phyloP scores from a whole-genome alignment of 1,284 basidiomycete species.

The Inonotus hispidus region DNA sequence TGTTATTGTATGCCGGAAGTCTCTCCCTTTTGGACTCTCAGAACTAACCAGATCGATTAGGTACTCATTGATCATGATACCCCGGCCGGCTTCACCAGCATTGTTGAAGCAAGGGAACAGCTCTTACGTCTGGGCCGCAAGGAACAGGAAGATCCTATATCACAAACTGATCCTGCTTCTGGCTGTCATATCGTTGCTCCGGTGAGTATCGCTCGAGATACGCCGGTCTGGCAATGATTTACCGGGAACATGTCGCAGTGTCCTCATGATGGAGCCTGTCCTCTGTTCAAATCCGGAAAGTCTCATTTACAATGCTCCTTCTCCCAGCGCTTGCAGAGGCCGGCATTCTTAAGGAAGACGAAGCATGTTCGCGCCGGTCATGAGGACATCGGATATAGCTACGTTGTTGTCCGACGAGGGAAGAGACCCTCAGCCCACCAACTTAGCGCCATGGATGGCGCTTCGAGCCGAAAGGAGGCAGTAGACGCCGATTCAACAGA shows the following conservation, averaged over 20 bases:
- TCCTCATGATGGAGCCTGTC: conserved; percentile 88
- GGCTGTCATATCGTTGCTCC: conserved; percentile 83
- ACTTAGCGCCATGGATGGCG: background rate
- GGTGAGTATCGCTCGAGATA: conserved; percentile 40
- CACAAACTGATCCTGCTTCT: conserved; percentile 31
- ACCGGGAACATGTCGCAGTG: conserved; percentile 48
- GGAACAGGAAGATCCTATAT: conserved; percentile 45
- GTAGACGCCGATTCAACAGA: conserved; percentile 36
- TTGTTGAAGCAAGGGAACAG: conserved; percentile 80
- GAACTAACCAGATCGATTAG: conserved; percentile 33
- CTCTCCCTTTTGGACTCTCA: conserved; percentile 8
- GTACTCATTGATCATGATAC: conserved; percentile 86
- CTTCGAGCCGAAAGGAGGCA: background rate
- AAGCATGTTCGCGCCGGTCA: conserved; percentile 82
- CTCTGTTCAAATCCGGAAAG: conserved; percentile 53
- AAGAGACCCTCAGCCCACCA: conserved; percentile 42
- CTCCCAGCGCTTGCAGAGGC: conserved; percentile 82
- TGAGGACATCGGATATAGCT: conserved; percentile 86
- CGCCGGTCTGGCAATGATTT: conserved; percentile 13
- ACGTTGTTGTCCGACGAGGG: conserved; percentile 85
- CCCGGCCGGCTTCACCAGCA: conserved; percentile 69
- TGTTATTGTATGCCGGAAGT: conserved; percentile 51
- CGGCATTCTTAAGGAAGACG: conserved; percentile 79
- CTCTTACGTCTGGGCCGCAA: conserved; percentile 65
- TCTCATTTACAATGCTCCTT: conserved; percentile 72